Conservation (phyloP, 1,284 basidiomycete species). For the Malassezia sp. region DNA sequence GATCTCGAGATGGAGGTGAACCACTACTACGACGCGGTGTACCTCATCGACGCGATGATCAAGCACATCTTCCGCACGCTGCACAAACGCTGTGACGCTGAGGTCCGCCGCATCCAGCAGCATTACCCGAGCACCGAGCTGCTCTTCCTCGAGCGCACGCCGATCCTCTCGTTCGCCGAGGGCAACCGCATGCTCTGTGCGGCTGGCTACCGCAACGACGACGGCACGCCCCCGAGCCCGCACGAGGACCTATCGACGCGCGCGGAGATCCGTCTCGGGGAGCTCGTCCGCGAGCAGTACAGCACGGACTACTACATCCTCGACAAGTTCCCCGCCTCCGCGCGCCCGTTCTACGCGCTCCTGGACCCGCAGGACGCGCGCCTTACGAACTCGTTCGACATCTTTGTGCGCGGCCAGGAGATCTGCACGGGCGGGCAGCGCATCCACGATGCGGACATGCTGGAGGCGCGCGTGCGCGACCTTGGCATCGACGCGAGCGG, state of each 20-base stretch:
- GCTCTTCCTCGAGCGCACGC: constrained; percentile 48
- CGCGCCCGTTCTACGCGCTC: constrained; percentile 75
- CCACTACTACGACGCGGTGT: constrained; percentile 40
- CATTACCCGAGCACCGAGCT: constrained; percentile 33
- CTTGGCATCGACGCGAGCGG: constrained; percentile 29
- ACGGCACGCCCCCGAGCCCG: constrained; percentile 29
- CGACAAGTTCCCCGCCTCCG: constrained; percentile 53
- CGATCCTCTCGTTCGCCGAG: constrained; percentile 65
- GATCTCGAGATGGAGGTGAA: constrained; percentile 43
- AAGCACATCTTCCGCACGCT: constrained; percentile 35
- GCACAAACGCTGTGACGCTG: constrained; percentile 20
- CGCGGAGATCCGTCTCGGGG: constrained; percentile 82
- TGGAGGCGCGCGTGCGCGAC: constrained; percentile 31
- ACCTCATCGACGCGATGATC: constrained; percentile 37
- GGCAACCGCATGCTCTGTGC: constrained; percentile 61
- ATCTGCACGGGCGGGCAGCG: constrained; percentile 46
- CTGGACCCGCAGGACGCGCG: constrained; percentile 51
- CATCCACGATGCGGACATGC: constrained; percentile 34
- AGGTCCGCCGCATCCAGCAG: constrained; percentile 26
- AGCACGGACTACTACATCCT: constrained; percentile 61
- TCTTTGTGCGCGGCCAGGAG: constrained; percentile 44
- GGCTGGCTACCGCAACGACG: constrained; percentile 39
- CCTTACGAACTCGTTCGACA: constrained; percentile 42
- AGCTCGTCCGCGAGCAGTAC: constrained; percentile 78
- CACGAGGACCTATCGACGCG: constrained; percentile 53